Evolutionary conservation across 2,329 filamentous ascomycete species (phyloP).

Genomic region (Colletotrichum gigasporum): DNA sequence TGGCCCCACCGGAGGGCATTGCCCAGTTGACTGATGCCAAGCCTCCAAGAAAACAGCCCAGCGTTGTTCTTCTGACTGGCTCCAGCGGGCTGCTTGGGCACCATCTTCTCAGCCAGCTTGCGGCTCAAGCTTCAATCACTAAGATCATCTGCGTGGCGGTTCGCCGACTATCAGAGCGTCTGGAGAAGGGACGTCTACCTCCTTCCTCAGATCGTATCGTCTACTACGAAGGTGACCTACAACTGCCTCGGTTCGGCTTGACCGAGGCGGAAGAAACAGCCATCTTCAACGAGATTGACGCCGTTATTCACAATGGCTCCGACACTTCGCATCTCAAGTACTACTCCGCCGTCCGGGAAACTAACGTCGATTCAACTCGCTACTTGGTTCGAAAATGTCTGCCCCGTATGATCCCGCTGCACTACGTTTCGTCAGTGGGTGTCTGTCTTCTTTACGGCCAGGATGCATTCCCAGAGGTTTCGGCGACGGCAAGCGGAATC

Average conservation of each 20-base stretch:
- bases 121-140: not conserved
- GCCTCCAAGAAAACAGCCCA: not conserved
- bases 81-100: not conserved
- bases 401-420: slow-evolving; percentile 41
- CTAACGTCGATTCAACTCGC: slow-evolving; percentile 35
- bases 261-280: not conserved
- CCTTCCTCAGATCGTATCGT: slow-evolving; percentile 2
- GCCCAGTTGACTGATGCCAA: no score
- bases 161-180: not conserved
- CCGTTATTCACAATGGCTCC: not conserved
- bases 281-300: not conserved
- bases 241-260: not conserved
- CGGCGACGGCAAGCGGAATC: slow-evolving; percentile 13
- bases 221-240: slow-evolving; percentile 40
- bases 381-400: slow-evolving; percentile 37
- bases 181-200: not conserved
- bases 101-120: not conserved
- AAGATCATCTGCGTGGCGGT: slow-evolving; percentile 6
- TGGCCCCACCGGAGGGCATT: no score
- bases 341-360: not conserved
- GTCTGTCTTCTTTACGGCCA: slow-evolving; percentile 28
- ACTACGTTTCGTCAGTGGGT: slow-evolving; percentile 47
- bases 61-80: not conserved
- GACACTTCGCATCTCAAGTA: not conserved
- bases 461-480: slow-evolving; percentile 14